Percentiles rank a stretch among this genome's conserved stretches.
These are phyloP conservation scores for Calendula officinalis DNA, from an alignment of 129 eudicot genomes.

Conservation along the genomic window DNA sequence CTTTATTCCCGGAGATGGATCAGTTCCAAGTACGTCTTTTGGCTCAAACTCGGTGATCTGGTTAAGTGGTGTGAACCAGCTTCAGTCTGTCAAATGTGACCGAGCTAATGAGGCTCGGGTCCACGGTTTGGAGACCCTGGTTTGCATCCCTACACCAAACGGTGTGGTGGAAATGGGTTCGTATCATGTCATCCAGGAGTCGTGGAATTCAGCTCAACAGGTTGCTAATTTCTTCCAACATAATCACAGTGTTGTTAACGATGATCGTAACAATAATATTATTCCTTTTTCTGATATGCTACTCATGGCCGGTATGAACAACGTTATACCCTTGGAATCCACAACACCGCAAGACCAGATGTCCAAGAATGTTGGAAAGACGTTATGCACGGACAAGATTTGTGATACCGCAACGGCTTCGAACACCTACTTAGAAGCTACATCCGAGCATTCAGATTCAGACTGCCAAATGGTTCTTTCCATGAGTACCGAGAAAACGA, in stretches of 20 bases:
- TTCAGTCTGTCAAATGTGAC: not conserved
- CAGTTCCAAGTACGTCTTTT: constrained; percentile 46
- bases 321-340: too few species aligned
- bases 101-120: too few species aligned
- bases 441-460: constrained; percentile 37
- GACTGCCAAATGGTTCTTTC: constrained; percentile 34
- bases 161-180: too few species aligned
- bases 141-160: too few species aligned
- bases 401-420: not conserved
- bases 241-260: not conserved
- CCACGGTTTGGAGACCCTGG: too few species aligned
- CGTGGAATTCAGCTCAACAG: too few species aligned
- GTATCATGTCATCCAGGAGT: too few species aligned
- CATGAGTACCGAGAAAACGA: not conserved
- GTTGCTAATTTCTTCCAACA: too few species aligned
- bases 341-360: constrained; percentile 7
- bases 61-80: constrained; percentile 48
- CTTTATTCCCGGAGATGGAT: constrained; percentile 45
- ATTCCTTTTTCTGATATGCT: constrained; percentile 30
- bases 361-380: not conserved
- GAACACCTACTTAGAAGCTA: not conserved
- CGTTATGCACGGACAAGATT: not conserved
- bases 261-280: not conserved
- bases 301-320: constrained; percentile 6
- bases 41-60: constrained; percentile 46